Evolutionary conservation across 2,329 filamentous ascomycete genomes (phyloP), one percentile per base, ranked within the genome.

Genomic region (Cytospora piceicola): DNA sequence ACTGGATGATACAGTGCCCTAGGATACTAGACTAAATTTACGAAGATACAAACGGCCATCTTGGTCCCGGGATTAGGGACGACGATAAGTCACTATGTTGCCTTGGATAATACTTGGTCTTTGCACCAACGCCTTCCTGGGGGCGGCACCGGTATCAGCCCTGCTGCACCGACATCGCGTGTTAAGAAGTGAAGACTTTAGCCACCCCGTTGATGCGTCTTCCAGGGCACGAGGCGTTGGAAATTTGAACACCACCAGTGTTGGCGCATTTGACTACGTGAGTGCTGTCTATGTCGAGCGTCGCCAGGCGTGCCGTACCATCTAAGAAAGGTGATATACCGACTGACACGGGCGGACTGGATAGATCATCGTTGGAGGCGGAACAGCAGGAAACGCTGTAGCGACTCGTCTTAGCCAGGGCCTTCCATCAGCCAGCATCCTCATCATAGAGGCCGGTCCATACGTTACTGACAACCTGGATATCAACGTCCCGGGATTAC

Each of bases 351-450:
- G 39, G 39, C 17, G 39, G 39, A 42, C 17, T 3, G 39, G 9
- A 7, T 15, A 64, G 60, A 63, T 85, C 49, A 71, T 87, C 64
- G 73, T 85, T 27, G 84, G 85, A 36, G 84, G 84, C 42, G 84
- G 84, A 8, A 85, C 82, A 8, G 82, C 83, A 17, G 84, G 84
- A 20, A 75, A 86, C n/a, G 78, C 78, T 1, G 74, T 86, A 9
- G 82, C 81, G 12, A 74, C 78, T 82, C 0, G 75, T 87, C 4
- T 79, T 80, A 1, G 80, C 83, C 65, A 72, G 80, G 60, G 60
- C 42, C 52, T 62, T 60, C 67, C 77, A 52, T 61, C 74, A 39
- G 65, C 80, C 65, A 72, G 73, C 4, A 76, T 86, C n/a, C 77
- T 76, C 9, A 78, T 82, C 0, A 72, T 83, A 24, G 80, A 83